These are phyloP conservation scores for Pezicula rhizophila DNA, from an alignment of 2,329 filamentous ascomycete species.

Conservation along the genomic window DNA sequence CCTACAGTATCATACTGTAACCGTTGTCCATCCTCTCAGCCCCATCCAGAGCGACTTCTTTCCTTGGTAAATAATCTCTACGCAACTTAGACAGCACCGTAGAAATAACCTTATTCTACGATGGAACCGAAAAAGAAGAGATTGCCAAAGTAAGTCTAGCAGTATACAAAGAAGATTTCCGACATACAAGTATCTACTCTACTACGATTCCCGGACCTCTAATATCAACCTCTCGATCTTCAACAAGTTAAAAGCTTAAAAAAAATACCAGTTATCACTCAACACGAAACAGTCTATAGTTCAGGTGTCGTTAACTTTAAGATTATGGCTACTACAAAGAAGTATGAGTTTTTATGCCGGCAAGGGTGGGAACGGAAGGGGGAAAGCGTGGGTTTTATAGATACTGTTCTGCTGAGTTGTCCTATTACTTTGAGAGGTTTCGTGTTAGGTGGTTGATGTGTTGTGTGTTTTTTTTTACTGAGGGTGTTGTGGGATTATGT, in stretches of 20 bases:
- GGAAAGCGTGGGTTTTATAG: slow-evolving; percentile 12
- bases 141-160: slow-evolving; percentile 13
- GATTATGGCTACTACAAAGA: background rate
- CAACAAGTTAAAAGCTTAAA: slow-evolving; percentile 12
- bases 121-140: background rate
- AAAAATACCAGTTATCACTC: background rate
- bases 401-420: slow-evolving; percentile 7
- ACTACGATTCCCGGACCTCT: slow-evolving; percentile 10
- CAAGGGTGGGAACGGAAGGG: slow-evolving; percentile 5
- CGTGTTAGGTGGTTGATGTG: no score
- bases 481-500: no score
- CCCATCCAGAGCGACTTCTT: slow-evolving; percentile 6
- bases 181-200: slow-evolving; percentile 18
- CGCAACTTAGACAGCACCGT: background rate
- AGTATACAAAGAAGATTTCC: slow-evolving; percentile 21
- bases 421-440: background rate
- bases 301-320: slow-evolving; percentile 1
- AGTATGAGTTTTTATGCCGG: slow-evolving; percentile 2
- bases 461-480: no score
- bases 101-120: background rate
- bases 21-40: no score
- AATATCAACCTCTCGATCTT: slow-evolving; percentile 10
- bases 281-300: background rate
- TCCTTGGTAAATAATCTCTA: slow-evolving; percentile 15
- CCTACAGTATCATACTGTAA: no score